These are phyloP conservation scores for Coemansia aciculifera DNA, from an alignment of 192 early-diverging fungal genomes.

Conservation along the genomic window DNA sequence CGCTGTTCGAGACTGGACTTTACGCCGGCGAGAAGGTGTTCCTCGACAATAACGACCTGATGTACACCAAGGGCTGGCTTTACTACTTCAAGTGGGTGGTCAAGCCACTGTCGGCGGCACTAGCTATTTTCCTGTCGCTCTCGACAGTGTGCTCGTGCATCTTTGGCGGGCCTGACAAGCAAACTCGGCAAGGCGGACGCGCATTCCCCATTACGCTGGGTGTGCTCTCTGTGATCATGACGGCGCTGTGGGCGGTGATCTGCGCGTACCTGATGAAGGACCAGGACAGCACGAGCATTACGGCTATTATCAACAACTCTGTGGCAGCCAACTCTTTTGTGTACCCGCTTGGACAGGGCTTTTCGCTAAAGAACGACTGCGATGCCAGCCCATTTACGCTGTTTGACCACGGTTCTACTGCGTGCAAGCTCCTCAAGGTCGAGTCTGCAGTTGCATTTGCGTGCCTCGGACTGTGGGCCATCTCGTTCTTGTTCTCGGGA, in stretches of 20 bases:
- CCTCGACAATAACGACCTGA: conserved; percentile 43
- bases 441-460: conserved; percentile 42
- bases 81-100: conserved; percentile 57
- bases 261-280: conserved; percentile 47
- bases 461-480: conserved; percentile 45
- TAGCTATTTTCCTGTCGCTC: conserved; percentile 39
- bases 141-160: conserved; percentile 48
- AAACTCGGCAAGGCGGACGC: conserved; percentile 16
- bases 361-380: conserved; percentile 55
- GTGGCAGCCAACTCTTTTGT: conserved; percentile 17
- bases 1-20: conserved; percentile 45
- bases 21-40: conserved; percentile 50
- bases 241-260: conserved; percentile 50
- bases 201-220: conserved; percentile 27
- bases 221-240: conserved; percentile 41
- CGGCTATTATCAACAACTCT: conserved; percentile 22
- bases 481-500: conserved; percentile 34
- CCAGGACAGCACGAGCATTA: conserved; percentile 19
- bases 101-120: conserved; percentile 44
- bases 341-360: conserved; percentile 50
- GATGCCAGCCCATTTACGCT: conserved; percentile 30
- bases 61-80: conserved; percentile 51
- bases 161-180: conserved; percentile 28
- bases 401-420: conserved; percentile 38
- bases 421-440: conserved; percentile 45